Conservation (phyloP, 345 rosid genomes). For the Pelargonium nanum region DNA sequence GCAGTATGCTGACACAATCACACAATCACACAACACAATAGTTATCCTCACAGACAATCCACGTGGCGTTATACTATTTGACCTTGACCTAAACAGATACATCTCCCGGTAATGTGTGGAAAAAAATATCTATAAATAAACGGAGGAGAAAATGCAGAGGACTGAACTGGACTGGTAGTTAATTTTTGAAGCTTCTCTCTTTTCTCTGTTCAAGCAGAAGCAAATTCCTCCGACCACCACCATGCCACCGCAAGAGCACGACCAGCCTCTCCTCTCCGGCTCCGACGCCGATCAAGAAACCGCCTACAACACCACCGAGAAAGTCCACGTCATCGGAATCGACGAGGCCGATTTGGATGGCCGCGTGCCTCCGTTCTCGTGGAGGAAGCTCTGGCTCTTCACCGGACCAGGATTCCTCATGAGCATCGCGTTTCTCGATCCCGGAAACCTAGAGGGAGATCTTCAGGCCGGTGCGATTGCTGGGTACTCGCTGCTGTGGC, state of each 20-base stretch:
- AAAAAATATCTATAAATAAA: too few relatives aligned
- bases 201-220: too few relatives aligned
- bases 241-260: slow-evolving; percentile 12
- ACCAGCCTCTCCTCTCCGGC: slow-evolving; percentile 8
- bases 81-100: too few relatives aligned
- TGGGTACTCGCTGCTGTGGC: slow-evolving; percentile 43
- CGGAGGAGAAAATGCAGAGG: too few relatives aligned
- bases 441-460: slow-evolving; percentile 40
- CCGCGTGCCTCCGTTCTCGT: slow-evolving; percentile 30
- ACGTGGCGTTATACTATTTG: too few relatives aligned
- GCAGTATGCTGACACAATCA: too few relatives aligned
- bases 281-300: slow-evolving; percentile 9
- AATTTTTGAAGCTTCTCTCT: too few relatives aligned
- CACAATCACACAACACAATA: too few relatives aligned
- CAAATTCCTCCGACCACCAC: too few relatives aligned
- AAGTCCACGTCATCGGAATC: slow-evolving; percentile 24
- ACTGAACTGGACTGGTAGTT: too few relatives aligned
- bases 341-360: slow-evolving; percentile 10
- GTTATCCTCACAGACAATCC: too few relatives aligned
- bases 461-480: slow-evolving; percentile 43
- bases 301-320: slow-evolving; percentile 31
- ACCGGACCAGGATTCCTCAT: slow-evolving; percentile 42
- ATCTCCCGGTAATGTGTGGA: too few relatives aligned
- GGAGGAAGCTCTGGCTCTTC: slow-evolving; percentile 42
- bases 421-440: slow-evolving; percentile 44